Evolutionary conservation across 148 eudicot species (phyloP), one percentile per base, ranked within the genome.

Genomic region (Vaccinium darrowii): DNA sequence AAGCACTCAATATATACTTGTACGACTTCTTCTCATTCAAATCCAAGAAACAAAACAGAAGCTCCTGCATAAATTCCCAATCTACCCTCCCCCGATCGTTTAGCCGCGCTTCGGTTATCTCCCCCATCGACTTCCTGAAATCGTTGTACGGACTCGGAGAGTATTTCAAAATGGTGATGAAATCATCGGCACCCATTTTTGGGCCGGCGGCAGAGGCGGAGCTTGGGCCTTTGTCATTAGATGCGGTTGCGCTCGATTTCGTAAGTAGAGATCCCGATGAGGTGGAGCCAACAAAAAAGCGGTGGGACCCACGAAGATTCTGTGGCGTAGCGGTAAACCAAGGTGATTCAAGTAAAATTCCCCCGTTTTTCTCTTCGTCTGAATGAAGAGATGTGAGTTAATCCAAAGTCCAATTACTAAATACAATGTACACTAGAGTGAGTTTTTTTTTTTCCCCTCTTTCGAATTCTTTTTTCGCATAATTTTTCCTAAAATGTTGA

Each of bases 61-160:
- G 86, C 82, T 93, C 96, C 78, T 94, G 95, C 93, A 94, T 86
- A 58, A 93, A 95, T 7, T 91, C 95, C 98, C 95, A 94, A 83
- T 95, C 93, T 30, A 94, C 92, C 65, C 79, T 83, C 65, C 90
- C 91, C 7, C 85, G 56, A 30, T 86, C 71, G 6, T 87, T 77
- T 53, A 86, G 36, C 49, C 92, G 77, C 7, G 92, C 95, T 47
- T 91, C 92, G n/a, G 90, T 54, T 89, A 94, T 84, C 87, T 91
- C 91, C 82, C 86, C 82, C 98, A 95, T 95, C 72, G 98, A 95
- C 23, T 36, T 87, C 89, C 87, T 75, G 82, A 94, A 94, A 84
- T 94, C 98, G 60, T 88, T 90, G 65, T 85, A 90, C 1, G 98
- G 98, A 57, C 86, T 88, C 73, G 87, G 86, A 23, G 98, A 92